phyloP scores from a whole-genome alignment of 2,329 filamentous ascomycete species.

The Alternaria sp. region DNA sequence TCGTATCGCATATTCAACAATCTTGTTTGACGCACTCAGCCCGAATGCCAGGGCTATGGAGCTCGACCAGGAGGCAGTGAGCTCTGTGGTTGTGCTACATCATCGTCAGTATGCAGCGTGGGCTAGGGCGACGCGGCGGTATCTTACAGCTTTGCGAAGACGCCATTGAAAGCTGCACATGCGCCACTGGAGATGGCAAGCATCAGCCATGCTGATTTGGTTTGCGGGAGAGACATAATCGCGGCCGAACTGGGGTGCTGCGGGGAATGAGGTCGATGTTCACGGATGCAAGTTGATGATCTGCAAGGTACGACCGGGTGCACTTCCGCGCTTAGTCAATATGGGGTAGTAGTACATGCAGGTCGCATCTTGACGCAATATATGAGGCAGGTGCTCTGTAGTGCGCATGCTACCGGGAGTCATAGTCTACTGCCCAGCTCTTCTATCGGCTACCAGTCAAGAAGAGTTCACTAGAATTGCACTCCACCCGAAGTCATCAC shows the following conservation, averaged over 20 bases:
- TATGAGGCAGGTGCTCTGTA: neutral
- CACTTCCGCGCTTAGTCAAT: slow-evolving; percentile 27
- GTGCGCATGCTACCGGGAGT: neutral
- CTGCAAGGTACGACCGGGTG: slow-evolving; percentile 21
- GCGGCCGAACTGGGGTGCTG: neutral
- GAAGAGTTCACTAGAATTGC: neutral
- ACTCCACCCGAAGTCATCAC: neutral
- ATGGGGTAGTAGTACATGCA: slow-evolving; percentile 7
- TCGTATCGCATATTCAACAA: slow-evolving; percentile 59
- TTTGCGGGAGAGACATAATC: slow-evolving; percentile 30
- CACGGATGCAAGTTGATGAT: slow-evolving; percentile 12
- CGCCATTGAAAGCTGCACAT: slow-evolving; percentile 81
- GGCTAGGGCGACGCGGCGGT: neutral
- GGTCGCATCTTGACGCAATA: slow-evolving; percentile 1
- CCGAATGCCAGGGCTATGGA: slow-evolving; percentile 57
- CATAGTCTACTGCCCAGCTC: neutral
- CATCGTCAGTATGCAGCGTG: slow-evolving; percentile 11
- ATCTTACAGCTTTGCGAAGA: slow-evolving; percentile 79
- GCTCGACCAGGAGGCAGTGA: slow-evolving; percentile 61
- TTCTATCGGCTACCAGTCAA: neutral
- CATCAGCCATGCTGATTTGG: slow-evolving; percentile 59
- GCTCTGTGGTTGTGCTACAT: slow-evolving; percentile 64
- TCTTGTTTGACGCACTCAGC: slow-evolving; percentile 53
- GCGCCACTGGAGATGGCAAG: slow-evolving; percentile 76
- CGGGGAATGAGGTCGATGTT: slow-evolving; percentile 1